Base-by-base conservation (phyloP, 257 asterid species). In the Fraxinus pennsylvanica region DNA sequence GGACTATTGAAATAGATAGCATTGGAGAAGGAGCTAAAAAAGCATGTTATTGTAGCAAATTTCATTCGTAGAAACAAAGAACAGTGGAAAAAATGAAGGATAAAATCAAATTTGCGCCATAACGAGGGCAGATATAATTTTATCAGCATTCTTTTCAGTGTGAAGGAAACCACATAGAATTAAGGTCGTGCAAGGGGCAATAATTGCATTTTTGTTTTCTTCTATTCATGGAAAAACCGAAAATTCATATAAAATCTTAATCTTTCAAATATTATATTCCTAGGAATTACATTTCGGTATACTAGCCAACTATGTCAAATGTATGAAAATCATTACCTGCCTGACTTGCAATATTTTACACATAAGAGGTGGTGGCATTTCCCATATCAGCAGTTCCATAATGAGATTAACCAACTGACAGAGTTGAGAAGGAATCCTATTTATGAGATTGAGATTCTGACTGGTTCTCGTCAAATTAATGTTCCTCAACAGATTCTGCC, bases 351-450 rank as follows among this genome's bases (percentile, higher is more conserved):
- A 75, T 59, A 63, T 82, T 90, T 74, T 81, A 86, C 85, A 63
- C 22, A 82, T 67, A 35, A 68, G 82, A 38, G 79, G 75, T 59
- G 84, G 73, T 35, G 39, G 39, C 84, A 80, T 76, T 84, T 65
- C 78, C 81, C 9, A 80, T 81, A 77, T 78, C 75, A 13, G 85
- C 77, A 73, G 76, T 81, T 41, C 78, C 85, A 35, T 78, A 76
- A 76, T 84, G 85, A 79, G 93, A 83, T 65, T 84, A 86, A 57
- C 81, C 85, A 25, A 77, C 76, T 70, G 97, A 85, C 61, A 89
- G 47, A 82, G 90, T 78, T 9, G 97, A 90, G 25, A 82, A 79
- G 6, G 91, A 85, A 76, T 84, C 91, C 27, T 25, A 25, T 25
- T 25, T 25, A 25, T 25, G 27, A 25, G 27, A 25, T 25, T 25